Evolutionary conservation across 768 basidiomycete species (phyloP).

Genomic region (Hericium erinaceus): DNA sequence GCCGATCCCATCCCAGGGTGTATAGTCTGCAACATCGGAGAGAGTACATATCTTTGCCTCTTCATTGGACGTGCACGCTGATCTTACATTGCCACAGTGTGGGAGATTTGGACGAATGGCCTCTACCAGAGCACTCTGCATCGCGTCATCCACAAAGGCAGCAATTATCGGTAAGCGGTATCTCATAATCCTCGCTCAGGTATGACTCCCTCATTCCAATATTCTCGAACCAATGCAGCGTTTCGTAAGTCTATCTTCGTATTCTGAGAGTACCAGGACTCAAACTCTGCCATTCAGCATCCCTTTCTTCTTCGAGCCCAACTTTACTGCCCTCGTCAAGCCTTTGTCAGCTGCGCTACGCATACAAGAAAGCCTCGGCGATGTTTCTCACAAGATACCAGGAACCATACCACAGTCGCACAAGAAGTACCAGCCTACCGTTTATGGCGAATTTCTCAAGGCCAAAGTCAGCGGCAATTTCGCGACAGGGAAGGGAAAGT

Average conservation of each 20-base stretch:
- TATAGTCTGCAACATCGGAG: slow-evolving; percentile 86
- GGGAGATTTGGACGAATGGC: slow-evolving; percentile 87
- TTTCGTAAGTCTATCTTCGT: slow-evolving; percentile 47
- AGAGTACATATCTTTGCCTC: slow-evolving; percentile 45
- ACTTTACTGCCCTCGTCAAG: slow-evolving; percentile 60
- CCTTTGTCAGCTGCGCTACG: slow-evolving; percentile 57
- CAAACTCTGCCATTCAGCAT: slow-evolving; percentile 34
- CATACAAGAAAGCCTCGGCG: slow-evolving; percentile 23
- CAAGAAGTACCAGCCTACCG: slow-evolving; percentile 35
- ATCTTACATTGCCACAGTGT: slow-evolving; percentile 41
- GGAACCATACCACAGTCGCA: slow-evolving; percentile 1
- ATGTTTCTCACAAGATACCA: slow-evolving; percentile 4
- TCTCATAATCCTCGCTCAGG: background rate
- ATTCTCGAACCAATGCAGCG: slow-evolving; percentile 26
- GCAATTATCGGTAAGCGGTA: slow-evolving; percentile 46
- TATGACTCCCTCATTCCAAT: background rate
- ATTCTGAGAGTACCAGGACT: background rate
- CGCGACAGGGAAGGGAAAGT: slow-evolving; percentile 28
- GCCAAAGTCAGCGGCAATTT: slow-evolving; percentile 73
- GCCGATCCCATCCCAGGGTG: slow-evolving; percentile 80
- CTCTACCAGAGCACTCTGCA: slow-evolving; percentile 86
- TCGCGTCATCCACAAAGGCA: slow-evolving; percentile 69
- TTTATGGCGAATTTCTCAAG: slow-evolving; percentile 75
- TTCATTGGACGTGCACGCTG: background rate
- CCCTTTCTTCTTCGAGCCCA: slow-evolving; percentile 94